A percentile compares a stretch with the other conserved stretches of the same genome.
Conservation (phyloP, 441 rosid genomes). For the Bruguiera hainesii region DNA sequence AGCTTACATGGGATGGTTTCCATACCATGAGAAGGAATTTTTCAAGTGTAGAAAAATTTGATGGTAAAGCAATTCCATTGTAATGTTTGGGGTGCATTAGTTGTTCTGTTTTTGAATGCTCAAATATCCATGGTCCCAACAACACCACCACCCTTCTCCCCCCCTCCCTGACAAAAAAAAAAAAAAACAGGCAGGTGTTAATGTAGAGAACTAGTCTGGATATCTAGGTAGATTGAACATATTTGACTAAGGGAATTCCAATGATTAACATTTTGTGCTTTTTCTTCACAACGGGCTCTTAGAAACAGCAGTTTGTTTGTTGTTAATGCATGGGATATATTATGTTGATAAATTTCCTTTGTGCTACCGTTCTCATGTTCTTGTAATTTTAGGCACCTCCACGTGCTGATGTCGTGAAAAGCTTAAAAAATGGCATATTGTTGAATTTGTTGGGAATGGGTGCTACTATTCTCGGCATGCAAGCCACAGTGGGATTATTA, state of each 20-base stretch:
- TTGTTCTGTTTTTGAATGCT: too few relatives aligned
- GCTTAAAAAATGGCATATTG: constrained; percentile 75
- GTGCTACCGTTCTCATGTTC: not conserved
- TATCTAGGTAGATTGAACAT: too few relatives aligned
- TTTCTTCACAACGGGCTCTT: too few relatives aligned
- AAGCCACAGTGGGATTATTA: constrained; percentile 83
- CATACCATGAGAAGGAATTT: not conserved
- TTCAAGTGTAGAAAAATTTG: constrained; percentile 12
- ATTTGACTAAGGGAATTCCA: too few relatives aligned
- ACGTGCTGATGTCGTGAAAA: constrained; percentile 93
- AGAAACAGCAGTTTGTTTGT: not conserved
- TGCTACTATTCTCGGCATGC: constrained; percentile 94
- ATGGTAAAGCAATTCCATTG: not conserved
- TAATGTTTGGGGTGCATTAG: too few relatives aligned
- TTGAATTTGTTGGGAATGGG: constrained; percentile 94
- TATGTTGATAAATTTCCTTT: not conserved
- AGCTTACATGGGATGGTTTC: constrained; percentile 6
- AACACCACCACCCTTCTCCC: too few relatives aligned
- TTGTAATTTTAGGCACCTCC: constrained; percentile 79
- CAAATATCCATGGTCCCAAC: too few relatives aligned
- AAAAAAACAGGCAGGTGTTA: too few relatives aligned
- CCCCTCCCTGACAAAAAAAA: too few relatives aligned
- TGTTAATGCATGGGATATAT: not conserved
- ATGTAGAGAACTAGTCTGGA: too few relatives aligned
- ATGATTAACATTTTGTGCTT: too few relatives aligned